phyloP scores from a whole-genome alignment of 2,329 filamentous ascomycete species.

The Colletotrichum sp. region DNA sequence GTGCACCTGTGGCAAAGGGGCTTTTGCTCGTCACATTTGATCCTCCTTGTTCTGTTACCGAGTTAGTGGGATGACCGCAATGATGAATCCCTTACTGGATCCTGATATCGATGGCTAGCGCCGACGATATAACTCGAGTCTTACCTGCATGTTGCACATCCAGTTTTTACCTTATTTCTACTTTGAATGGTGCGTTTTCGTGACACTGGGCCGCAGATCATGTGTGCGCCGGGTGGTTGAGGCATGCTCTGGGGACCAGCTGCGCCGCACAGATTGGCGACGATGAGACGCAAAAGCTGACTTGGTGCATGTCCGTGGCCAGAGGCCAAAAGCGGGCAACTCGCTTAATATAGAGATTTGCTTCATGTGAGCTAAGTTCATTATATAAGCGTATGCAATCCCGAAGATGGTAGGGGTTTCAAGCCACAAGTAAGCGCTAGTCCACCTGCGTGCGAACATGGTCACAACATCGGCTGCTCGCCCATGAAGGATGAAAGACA shows the following conservation, averaged over 20 bases:
- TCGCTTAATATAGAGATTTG: neutral
- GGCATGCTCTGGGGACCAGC: neutral
- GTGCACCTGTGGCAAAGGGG: constrained; percentile 39
- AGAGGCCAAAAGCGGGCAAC: neutral
- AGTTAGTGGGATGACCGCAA: constrained; percentile 18
- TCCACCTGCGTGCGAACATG: rapidly evolving
- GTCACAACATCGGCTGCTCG: neutral
- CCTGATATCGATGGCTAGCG: constrained; percentile 4
- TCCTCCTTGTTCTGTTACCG: constrained; percentile 35
- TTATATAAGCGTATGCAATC: neutral
- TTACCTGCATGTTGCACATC: constrained; percentile 48
- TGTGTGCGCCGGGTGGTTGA: neutral
- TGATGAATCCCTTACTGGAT: no score
- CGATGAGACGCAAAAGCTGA: neutral
- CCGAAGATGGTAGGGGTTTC: neutral
- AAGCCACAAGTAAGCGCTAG: neutral
- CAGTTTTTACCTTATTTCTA: constrained; percentile 44
- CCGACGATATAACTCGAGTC: constrained; percentile 25
- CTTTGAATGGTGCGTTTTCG: constrained; percentile 30
- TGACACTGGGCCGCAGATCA: constrained; percentile 25
- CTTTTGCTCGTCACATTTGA: constrained; percentile 43
- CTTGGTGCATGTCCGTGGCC: rapidly evolving
- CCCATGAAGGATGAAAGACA: neutral
- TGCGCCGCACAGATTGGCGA: neutral
- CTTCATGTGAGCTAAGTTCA: neutral